phyloP scores from a whole-genome alignment of 2,329 filamentous ascomycete genomes.

The Clonostachys chloroleuca region DNA sequence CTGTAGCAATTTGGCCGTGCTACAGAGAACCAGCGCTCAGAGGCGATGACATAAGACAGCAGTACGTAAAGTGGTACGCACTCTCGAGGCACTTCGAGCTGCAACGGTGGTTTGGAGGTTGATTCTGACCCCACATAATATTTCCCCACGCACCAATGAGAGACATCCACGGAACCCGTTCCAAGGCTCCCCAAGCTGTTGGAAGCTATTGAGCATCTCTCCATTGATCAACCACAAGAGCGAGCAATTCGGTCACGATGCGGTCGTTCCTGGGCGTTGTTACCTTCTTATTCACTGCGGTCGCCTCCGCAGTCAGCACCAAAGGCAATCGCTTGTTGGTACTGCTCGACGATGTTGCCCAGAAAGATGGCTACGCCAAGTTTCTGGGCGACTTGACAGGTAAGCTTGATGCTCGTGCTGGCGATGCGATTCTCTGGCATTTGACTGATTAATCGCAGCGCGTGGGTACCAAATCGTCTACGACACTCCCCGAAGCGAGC shows the following conservation, averaged over 20 bases:
- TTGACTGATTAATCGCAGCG: constrained; percentile 42
- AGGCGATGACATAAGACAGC: too few species aligned
- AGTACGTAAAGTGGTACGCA: too few species aligned
- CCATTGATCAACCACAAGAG: neutral
- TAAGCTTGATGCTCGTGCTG: constrained; percentile 28
- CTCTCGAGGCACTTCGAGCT: too few species aligned
- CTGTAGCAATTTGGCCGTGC: too few species aligned
- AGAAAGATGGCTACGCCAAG: constrained; percentile 78
- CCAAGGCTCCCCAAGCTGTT: too few species aligned
- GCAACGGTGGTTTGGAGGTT: too few species aligned
- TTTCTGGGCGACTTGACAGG: constrained; percentile 72
- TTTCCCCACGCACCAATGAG: too few species aligned
- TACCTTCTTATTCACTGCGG: constrained; percentile 60
- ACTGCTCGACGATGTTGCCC: constrained; percentile 75
- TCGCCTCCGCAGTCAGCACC: constrained; percentile 73
- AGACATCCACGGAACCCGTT: too few species aligned
- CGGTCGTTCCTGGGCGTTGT: constrained; percentile 69
- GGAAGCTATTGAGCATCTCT: too few species aligned
- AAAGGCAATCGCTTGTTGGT: constrained; percentile 78
- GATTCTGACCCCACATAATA: too few species aligned
- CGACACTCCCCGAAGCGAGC: constrained; percentile 77
- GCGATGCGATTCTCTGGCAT: neutral
- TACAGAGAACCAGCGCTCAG: too few species aligned
- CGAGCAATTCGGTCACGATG: constrained; percentile 41
- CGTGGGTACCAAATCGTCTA: constrained; percentile 80